Percentiles rank a stretch among this genome's conserved stretches.
phyloP scores from a whole-genome alignment of 768 basidiomycete genomes.

The Pleurotus pulmonarius region DNA sequence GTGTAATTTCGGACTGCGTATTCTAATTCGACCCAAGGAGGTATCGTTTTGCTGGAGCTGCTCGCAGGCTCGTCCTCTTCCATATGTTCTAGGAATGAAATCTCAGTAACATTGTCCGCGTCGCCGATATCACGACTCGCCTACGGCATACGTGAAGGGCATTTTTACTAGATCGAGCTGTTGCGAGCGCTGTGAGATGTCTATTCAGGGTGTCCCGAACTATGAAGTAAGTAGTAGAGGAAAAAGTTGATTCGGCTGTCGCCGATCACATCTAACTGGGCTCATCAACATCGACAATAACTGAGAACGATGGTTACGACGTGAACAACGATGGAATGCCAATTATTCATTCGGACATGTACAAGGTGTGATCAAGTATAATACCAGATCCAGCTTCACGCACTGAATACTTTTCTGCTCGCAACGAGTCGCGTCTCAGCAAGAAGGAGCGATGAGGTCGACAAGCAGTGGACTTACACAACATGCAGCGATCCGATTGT shows the following conservation, averaged over 20 bases:
- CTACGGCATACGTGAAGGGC: neutral
- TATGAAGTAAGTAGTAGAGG: too few species aligned
- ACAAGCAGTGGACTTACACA: too few species aligned
- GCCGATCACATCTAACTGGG: too few species aligned
- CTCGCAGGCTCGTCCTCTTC: slow-evolving; percentile 73
- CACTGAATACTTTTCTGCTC: neutral
- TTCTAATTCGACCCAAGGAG: slow-evolving; percentile 92
- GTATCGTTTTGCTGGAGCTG: slow-evolving; percentile 60
- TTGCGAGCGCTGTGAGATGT: too few species aligned
- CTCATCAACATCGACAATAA: too few species aligned
- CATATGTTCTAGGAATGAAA: slow-evolving; percentile 73
- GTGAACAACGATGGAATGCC: too few species aligned
- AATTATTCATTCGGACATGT: neutral
- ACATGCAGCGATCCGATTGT: too few species aligned
- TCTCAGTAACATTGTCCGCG: slow-evolving; percentile 7
- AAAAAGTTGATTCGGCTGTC: too few species aligned
- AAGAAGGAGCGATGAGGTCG: too few species aligned
- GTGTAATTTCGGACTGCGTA: slow-evolving; percentile 53
- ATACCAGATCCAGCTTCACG: neutral
- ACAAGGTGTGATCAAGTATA: neutral
- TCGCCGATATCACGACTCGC: neutral
- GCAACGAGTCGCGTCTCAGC: too few species aligned
- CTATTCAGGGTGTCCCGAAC: too few species aligned
- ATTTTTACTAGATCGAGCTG: neutral
- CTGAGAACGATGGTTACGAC: too few species aligned